Percentiles rank a stretch among this genome's conserved stretches.
phyloP scores from a whole-genome alignment of 768 basidiomycete genomes.

The Antrodiella citrinella region DNA sequence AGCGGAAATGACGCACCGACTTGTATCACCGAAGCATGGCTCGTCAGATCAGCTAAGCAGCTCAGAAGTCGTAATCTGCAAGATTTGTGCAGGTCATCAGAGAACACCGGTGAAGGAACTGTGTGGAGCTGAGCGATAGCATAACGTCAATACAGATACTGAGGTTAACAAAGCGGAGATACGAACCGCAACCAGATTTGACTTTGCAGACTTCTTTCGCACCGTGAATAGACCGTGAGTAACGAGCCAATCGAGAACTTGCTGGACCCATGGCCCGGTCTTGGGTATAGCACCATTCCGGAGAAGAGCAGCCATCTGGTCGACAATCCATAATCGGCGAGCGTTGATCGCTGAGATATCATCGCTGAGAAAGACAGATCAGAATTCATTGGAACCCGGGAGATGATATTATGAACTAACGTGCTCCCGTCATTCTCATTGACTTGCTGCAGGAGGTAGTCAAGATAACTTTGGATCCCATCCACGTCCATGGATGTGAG shows the following conservation, averaged over 20 bases:
- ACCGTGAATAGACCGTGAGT: conserved; percentile 77
- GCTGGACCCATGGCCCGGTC: conserved; percentile 67
- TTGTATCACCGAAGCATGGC: conserved; percentile 42
- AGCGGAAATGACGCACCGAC: conserved; percentile 33
- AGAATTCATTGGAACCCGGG: neutral
- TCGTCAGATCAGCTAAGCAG: conserved; percentile 67
- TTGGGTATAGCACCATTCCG: conserved; percentile 77
- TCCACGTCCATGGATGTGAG: conserved; percentile 62
- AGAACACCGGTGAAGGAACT: conserved; percentile 59
- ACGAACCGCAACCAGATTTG: conserved; percentile 47
- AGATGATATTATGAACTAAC: conserved; percentile 2
- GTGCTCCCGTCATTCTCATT: conserved; percentile 29
- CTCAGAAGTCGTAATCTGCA: conserved; percentile 66
- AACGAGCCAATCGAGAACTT: conserved; percentile 72
- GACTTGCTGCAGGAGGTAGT: conserved; percentile 58
- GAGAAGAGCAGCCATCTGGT: conserved; percentile 74
- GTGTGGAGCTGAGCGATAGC: conserved; percentile 37
- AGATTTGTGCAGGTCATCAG: conserved; percentile 57
- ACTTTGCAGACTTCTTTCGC: conserved; percentile 67
- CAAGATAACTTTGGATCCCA: conserved; percentile 73
- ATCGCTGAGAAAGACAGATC: conserved; percentile 24
- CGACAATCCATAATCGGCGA: conserved; percentile 74
- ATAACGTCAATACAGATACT: conserved; percentile 1
- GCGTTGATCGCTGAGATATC: conserved; percentile 41
- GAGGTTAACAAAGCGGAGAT: neutral